phyloP scores from a whole-genome alignment of 306 rosid genomes.

The Glycyrrhiza uralensis region DNA sequence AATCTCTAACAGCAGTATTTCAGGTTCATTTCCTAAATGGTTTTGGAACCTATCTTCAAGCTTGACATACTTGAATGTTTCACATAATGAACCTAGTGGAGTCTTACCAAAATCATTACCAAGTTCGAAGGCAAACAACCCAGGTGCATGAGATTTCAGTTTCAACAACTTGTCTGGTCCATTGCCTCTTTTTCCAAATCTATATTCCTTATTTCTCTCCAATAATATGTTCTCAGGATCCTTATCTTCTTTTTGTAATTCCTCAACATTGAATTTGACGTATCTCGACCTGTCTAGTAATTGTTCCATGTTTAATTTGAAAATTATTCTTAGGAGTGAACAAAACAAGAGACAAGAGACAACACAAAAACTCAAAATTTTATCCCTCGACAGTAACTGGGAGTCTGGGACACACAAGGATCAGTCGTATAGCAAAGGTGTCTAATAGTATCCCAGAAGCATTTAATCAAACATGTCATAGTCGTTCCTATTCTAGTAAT shows the following conservation, averaged over 20 bases:
- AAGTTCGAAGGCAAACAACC: accelerated
- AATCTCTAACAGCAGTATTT: constrained; percentile 1
- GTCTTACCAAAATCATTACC: background rate
- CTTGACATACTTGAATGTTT: background rate
- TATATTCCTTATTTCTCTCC: background rate
- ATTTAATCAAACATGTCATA: no score
- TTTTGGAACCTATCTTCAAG: background rate
- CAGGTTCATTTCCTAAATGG: constrained; percentile 22
- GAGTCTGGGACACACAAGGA: no score
- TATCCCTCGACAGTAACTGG: no score
- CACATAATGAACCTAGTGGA: constrained; percentile 23
- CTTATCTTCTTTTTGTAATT: background rate
- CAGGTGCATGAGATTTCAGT: background rate
- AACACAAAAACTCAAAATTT: no score
- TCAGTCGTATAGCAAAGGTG: no score
- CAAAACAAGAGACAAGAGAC: no score
- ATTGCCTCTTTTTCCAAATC: background rate
- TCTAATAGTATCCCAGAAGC: no score
- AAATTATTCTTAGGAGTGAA: no score
- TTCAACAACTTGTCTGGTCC: constrained; percentile 23
- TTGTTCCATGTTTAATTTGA: no score
- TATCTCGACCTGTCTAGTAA: background rate
- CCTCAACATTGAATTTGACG: accelerated
- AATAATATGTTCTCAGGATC: background rate
- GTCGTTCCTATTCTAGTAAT: no score